Evolutionary conservation across 1,284 basidiomycete genomes (phyloP).

Genomic region (Apiotrichum laibachii): DNA sequence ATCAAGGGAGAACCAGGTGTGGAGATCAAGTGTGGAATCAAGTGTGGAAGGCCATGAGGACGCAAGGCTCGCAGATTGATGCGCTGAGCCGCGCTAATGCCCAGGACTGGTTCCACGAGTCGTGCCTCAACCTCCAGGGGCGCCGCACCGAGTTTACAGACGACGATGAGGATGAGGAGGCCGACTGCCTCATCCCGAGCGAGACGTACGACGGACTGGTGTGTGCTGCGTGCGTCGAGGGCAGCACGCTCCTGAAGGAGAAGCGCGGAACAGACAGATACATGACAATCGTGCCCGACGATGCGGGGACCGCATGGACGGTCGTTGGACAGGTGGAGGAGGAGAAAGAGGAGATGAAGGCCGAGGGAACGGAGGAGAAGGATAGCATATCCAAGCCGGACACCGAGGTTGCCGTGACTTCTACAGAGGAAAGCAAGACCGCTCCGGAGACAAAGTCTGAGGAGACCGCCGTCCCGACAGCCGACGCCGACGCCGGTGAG

Average conservation of each 20-base stretch:
- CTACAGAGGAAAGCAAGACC: too few relatives aligned
- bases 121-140: constrained; percentile 41
- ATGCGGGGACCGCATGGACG: constrained; percentile 16
- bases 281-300: constrained; percentile 44
- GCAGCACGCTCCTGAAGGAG: constrained; percentile 5
- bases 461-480: too few relatives aligned
- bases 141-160: constrained; percentile 10
- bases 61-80: not conserved
- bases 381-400: not conserved
- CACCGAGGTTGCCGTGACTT: too few relatives aligned
- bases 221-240: constrained; percentile 37
- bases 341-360: not conserved
- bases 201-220: constrained; percentile 48
- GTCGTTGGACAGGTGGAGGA: constrained; percentile 25
- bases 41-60: too few relatives aligned
- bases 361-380: not conserved
- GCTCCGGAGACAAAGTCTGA: too few relatives aligned
- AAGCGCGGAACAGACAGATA: constrained; percentile 43
- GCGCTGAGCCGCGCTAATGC: not conserved
- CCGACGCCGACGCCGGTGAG: too few relatives aligned
- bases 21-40: too few relatives aligned
- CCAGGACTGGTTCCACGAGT: constrained; percentile 49
- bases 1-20: not conserved
- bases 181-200: constrained; percentile 40
- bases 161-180: constrained; percentile 43